These are phyloP conservation scores for Fusarium pseudonygamai DNA, from an alignment of 2,329 filamentous ascomycete species.

Conservation along the genomic window DNA sequence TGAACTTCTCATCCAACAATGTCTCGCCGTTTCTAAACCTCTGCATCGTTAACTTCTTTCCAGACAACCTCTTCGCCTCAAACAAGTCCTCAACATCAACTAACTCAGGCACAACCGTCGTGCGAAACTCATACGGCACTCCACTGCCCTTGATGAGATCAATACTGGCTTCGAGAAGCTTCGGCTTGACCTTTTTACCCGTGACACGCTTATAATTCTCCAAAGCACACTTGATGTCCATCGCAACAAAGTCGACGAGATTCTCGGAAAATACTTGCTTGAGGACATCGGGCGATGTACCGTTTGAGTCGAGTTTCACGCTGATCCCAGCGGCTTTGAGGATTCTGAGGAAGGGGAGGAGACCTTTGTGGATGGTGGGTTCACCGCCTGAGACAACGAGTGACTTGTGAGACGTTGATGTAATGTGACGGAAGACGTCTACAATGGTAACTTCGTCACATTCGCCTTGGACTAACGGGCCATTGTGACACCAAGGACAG, in stretches of 20 bases:
- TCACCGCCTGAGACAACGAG: conserved; percentile 38
- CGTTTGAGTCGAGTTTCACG: conserved; percentile 38
- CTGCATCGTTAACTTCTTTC: conserved; percentile 37
- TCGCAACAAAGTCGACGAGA: conserved; percentile 33
- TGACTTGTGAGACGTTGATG: conserved; percentile 27
- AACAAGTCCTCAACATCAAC: conserved; percentile 38
- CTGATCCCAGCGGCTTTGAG: conserved; percentile 19
- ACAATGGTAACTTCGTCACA: conserved; percentile 18
- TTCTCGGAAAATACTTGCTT: conserved; percentile 14
- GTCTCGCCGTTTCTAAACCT: conserved; percentile 29
- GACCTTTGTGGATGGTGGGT: conserved; percentile 37
- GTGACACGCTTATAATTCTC: conserved; percentile 38
- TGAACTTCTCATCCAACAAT: conserved; percentile 5
- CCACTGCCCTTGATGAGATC: conserved; percentile 32
- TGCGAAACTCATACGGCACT: conserved; percentile 34
- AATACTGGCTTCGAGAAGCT: conserved; percentile 27
- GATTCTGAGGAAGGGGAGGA: conserved; percentile 28
- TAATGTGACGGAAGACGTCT: conserved; percentile 33
- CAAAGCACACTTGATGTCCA: conserved; percentile 40
- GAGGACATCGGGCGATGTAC: conserved; percentile 7
- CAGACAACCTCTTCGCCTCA: conserved; percentile 34
- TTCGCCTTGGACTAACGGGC: conserved; percentile 28
- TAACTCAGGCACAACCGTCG: conserved; percentile 33
- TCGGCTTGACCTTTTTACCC: conserved; percentile 27
- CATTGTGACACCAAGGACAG: conserved; percentile 41